These are phyloP conservation scores for Venturia aucupariae DNA, from an alignment of 2,329 filamentous ascomycete genomes.

Conservation along the genomic window DNA sequence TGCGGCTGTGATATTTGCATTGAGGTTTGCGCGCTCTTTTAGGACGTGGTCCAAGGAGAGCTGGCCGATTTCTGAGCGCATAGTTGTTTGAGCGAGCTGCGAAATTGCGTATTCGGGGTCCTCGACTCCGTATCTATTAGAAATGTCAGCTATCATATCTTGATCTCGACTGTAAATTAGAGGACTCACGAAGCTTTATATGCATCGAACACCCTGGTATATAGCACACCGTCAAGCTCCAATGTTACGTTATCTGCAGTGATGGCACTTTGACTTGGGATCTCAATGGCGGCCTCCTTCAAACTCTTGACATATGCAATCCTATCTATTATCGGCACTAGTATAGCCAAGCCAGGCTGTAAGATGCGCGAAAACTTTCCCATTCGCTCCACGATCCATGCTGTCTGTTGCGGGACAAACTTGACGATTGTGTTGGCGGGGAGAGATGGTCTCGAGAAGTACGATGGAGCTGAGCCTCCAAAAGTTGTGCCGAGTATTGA, in stretches of 20 bases:
- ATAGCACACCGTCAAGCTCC: constrained; percentile 90
- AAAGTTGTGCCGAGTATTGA: neutral
- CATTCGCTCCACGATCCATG: constrained; percentile 99
- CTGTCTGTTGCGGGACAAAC: constrained; percentile 98
- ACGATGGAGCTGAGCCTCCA: constrained; percentile 17
- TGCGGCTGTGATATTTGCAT: constrained; percentile 95
- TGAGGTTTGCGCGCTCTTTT: constrained; percentile 91
- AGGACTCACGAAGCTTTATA: constrained; percentile 82
- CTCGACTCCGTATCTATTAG: constrained; percentile 81
- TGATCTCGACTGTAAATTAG: neutral
- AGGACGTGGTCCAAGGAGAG: constrained; percentile 93
- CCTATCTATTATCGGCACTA: constrained; percentile 84
- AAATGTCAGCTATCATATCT: neutral
- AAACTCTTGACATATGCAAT: constrained; percentile 97
- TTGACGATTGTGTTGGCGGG: constrained; percentile 92
- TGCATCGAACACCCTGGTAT: constrained; percentile 92
- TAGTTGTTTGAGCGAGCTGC: constrained; percentile 94
- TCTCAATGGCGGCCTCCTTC: constrained; percentile 94
- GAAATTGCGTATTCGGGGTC: constrained; percentile 98
- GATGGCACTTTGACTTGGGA: constrained; percentile 94
- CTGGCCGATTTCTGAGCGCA: constrained; percentile 97
- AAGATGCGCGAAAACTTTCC: constrained; percentile 92
- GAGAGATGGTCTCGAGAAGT: constrained; percentile 45
- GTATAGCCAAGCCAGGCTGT: constrained; percentile 78
- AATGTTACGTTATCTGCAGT: constrained; percentile 97